Base-by-base conservation (phyloP, 2,329 filamentous ascomycete genomes). In the Calonectria crousiana region DNA sequence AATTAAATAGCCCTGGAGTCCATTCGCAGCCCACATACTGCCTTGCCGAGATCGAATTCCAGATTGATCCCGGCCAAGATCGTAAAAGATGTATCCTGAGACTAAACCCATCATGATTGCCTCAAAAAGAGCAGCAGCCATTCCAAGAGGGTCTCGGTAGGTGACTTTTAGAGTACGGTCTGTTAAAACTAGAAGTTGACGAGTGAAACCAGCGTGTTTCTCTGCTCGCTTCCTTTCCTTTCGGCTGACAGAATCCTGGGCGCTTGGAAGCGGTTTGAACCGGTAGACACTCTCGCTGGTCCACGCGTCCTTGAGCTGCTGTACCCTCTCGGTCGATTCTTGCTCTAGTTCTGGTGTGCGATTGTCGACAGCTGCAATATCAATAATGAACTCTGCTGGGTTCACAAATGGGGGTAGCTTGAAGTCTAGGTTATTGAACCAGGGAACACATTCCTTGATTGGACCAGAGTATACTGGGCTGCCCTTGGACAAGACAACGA, bases 21-120 rank as follows among this genome's bases (percentile, higher is more conserved):
- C 93, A 9, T 93, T 89, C 0, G 93, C 91, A 2, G 91, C 94
- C 78, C 95, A 96, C 0, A 96, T 84, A 8, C 92, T 93, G 64
- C 93, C 94, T 82, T 95, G 86, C 2, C 94, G 89, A 32, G 93
- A 95, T 30, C 94, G 89, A 62, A 96, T 95, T 0, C 94, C 94
- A 1, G 93, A 87, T 60, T 93, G 90, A 71, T 92, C 93, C 14
- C 91, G 88, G 2, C 90, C 89, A 0, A 95, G 87, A 28, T 91
- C 84, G 77, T 91, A 90, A 81, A 95, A 96, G 38, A 95, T 91
- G 87, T 94, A 95, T 0, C 94, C 94, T 3, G 90, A 92, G 32
- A 95, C 90, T 3, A 95, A 85, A 0, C 91, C 92, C 92, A 96
- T 95, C 1, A 90, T 85, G 9, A 94, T 85, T 0, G 93, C 93